Percentiles rank a stretch among this genome's conserved stretches.
phyloP scores from a whole-genome alignment of 768 basidiomycete species.

The Cyathus striatus region DNA sequence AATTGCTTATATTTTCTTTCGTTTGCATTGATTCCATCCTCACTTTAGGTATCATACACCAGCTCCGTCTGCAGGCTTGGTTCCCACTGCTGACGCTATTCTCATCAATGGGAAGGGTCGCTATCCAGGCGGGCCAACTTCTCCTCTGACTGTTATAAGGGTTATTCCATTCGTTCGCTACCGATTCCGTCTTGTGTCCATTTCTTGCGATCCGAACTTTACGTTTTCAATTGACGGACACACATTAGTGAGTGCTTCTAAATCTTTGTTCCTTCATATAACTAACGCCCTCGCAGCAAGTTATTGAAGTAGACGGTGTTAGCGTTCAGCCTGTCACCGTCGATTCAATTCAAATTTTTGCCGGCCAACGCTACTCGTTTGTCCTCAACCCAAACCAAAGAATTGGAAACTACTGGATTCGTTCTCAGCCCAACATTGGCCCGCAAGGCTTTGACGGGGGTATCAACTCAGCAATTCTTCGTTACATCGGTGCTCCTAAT shows the following conservation, averaged over 20 bases:
- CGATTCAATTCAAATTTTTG: slow-evolving; percentile 36
- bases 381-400: slow-evolving; percentile 33
- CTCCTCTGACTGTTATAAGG: slow-evolving; percentile 24
- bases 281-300: slow-evolving; percentile 41
- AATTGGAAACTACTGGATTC: slow-evolving; percentile 40
- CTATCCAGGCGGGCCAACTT: slow-evolving; percentile 22
- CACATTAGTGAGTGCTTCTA: slow-evolving; percentile 12
- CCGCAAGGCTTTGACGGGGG: slow-evolving; percentile 19
- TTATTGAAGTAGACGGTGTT: slow-evolving; percentile 44
- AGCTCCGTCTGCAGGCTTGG: slow-evolving; percentile 10
- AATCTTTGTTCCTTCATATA: slow-evolving; percentile 36
- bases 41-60: slow-evolving; percentile 15
- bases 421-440: slow-evolving; percentile 18
- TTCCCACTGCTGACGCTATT: slow-evolving; percentile 20
- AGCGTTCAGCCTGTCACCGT: slow-evolving; percentile 30
- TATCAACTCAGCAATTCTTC: slow-evolving; percentile 32
- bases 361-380: slow-evolving; percentile 34
- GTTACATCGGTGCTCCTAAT: slow-evolving; percentile 31
- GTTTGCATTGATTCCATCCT: neutral
- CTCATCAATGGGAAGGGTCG: slow-evolving; percentile 36
- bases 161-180: slow-evolving; percentile 27
- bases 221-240: slow-evolving; percentile 42
- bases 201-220: slow-evolving; percentile 26
- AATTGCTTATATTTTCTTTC: slow-evolving; percentile 10
- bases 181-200: slow-evolving; percentile 18